These are phyloP conservation scores for Aspergillus sergii DNA, from an alignment of 2,329 filamentous ascomycete genomes.

Conservation along the genomic window DNA sequence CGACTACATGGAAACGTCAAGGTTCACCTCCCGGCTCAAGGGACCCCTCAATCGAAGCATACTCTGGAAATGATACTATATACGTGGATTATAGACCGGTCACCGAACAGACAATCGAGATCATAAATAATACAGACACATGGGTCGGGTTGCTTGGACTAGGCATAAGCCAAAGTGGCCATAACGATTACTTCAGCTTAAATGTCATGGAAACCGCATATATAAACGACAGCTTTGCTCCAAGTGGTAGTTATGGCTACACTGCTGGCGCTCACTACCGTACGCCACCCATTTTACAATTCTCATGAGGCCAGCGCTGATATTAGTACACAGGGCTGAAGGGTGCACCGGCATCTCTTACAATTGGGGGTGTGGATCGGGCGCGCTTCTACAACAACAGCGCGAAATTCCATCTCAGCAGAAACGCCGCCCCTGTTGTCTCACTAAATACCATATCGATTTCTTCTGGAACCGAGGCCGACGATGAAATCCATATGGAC, in stretches of 20 bases:
- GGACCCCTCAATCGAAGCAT: not conserved
- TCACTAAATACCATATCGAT: slow-evolving; percentile 1
- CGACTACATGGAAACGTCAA: not conserved
- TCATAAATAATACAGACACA: not conserved
- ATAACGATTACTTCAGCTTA: not conserved
- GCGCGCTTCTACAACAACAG: not conserved
- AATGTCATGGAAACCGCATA: not conserved
- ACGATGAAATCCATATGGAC: not conserved
- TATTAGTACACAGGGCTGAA: not conserved
- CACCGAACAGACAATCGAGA: not conserved
- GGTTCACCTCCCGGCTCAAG: not conserved
- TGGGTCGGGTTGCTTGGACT: slow-evolving; percentile 2
- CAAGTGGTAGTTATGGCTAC: slow-evolving; percentile 1
- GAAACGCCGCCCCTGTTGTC: not conserved
- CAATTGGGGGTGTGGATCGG: not conserved
- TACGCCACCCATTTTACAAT: not conserved
- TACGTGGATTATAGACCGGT: not conserved
- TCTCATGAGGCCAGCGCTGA: not conserved
- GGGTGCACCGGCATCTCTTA: not conserved
- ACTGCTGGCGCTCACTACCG: slow-evolving; percentile 5
- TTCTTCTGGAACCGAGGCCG: not conserved
- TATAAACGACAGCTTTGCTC: not conserved
- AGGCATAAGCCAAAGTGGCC: not conserved
- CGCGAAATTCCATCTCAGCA: not conserved
- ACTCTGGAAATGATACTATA: not conserved